Conservation (phyloP, 2,329 filamentous ascomycete genomes). For the Cadophora sp. region DNA sequence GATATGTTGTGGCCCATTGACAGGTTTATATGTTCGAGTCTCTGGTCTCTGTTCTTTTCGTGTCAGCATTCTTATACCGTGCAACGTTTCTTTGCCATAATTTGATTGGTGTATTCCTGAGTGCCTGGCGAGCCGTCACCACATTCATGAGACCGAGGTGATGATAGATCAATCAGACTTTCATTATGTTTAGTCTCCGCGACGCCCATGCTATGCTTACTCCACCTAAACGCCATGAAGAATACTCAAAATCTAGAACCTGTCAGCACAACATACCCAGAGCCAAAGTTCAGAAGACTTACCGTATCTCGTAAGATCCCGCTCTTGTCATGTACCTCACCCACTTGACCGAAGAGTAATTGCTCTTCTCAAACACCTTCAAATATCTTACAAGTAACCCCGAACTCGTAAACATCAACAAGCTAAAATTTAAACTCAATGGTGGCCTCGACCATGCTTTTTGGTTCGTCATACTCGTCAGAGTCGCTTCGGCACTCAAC, state of each 20-base stretch:
- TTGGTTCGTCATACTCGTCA: constrained; percentile 98
- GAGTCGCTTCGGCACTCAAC: constrained; percentile 87
- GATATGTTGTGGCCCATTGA: too few relatives aligned
- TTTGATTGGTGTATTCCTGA: background rate
- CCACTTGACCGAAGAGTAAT: constrained; percentile 99
- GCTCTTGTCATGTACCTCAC: constrained; percentile 98
- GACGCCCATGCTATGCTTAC: constrained; percentile 31
- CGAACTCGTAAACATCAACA: constrained; percentile 98
- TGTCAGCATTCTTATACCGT: background rate
- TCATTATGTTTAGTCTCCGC: constrained; percentile 13
- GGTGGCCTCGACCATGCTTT: constrained; percentile 96
- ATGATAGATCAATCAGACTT: constrained; percentile 12
- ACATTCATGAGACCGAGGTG: background rate
- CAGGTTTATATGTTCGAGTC: background rate
- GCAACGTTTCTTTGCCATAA: background rate
- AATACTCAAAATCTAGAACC: constrained; percentile 31
- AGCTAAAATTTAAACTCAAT: constrained; percentile 86
- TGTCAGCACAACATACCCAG: constrained; percentile 8
- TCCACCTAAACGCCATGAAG: constrained; percentile 26
- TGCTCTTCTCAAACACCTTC: constrained; percentile 99
- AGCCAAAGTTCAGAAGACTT: constrained; percentile 21
- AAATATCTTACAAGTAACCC: constrained; percentile 91
- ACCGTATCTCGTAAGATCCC: constrained; percentile 97
- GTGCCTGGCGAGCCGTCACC: background rate
- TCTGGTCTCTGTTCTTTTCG: background rate